Base-by-base conservation (phyloP, 1,284 basidiomycete species). In the Entoloma clypeatum region DNA sequence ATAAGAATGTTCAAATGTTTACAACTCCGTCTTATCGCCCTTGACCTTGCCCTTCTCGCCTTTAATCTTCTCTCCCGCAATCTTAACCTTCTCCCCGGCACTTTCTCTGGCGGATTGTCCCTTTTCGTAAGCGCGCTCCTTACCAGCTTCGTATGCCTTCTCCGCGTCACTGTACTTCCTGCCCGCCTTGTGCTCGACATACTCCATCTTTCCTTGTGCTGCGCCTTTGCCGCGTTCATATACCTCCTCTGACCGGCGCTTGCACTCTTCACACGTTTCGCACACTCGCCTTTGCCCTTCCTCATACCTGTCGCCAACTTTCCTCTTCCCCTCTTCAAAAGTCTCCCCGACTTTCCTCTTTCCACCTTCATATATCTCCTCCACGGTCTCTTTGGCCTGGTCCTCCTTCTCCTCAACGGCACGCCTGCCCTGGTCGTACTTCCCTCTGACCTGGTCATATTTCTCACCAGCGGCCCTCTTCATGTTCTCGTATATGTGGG, bases 31-130 rank as follows among this genome's bases (percentile, higher is more conserved):
- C n/a, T n/a, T n/a, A n/a, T n/a, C n/a, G n/a, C n/a, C n/a, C n/a
- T n/a, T n/a, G n/a, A n/a, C n/a, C n/a, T n/a, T n/a, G n/a, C n/a
- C n/a, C n/a, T n/a, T n/a, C 39, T 60, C 57, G n/a, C 53, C 53
- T 23, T 44, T 44, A 2, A 52, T 25, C 32, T 54, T 58, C 44
- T 53, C 38, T 2, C 53, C 53, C n/a, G 46, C 44, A 14, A 16
- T 36, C 40, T 60, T 61, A 2, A 58, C 44, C 46, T 60, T 57
- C 33, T 61, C 57, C 0, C 53, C 56, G 2, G 44, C 47, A 3
- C 38, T 39, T 29, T 62, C 54, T 32, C 47, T 53, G 4, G 51
- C 42, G 1, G 47, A 47, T 26, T 53, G 36, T 0, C 18, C 53
- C 21, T 54, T 46, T 13, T 46, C 40, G 28, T 59, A 57, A 22